phyloP scores from a whole-genome alignment of 352 stramenopile species.

The Pythium periplocum region DNA sequence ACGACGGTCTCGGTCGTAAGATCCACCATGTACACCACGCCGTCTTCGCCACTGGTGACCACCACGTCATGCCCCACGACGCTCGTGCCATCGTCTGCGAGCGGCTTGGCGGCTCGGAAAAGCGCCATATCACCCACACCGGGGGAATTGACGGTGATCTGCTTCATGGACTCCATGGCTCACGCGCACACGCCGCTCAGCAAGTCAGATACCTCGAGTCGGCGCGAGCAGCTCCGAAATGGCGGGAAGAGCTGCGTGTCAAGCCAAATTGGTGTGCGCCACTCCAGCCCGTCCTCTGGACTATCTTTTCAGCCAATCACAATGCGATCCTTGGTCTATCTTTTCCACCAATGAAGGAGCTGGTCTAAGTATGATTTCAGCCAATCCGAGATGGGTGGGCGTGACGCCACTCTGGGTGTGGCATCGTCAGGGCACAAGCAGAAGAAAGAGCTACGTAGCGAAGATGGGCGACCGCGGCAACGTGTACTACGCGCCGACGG shows the following conservation, averaged over 20 bases:
- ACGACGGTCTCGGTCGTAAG: conserved; percentile 40
- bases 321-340: too few relatives aligned
- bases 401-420: too few relatives aligned
- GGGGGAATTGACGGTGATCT: conserved; percentile 69
- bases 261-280: too few relatives aligned
- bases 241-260: too few relatives aligned
- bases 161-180: conserved; percentile 70
- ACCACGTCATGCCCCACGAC: conserved; percentile 46
- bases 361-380: too few relatives aligned
- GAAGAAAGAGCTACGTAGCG: not conserved
- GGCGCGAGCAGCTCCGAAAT: too few relatives aligned
- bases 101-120: conserved; percentile 25
- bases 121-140: conserved; percentile 63
- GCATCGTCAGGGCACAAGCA: not conserved
- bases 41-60: conserved; percentile 74
- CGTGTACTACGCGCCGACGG: conserved; percentile 82
- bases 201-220: too few relatives aligned
- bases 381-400: too few relatives aligned
- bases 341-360: too few relatives aligned
- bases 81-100: conserved; percentile 25
- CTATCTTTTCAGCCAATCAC: too few relatives aligned
- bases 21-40: conserved; percentile 74
- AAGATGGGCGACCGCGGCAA: conserved; percentile 68
- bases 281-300: too few relatives aligned
- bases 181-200: not conserved